Evolutionary conservation across 2,329 filamentous ascomycete genomes (phyloP), one percentile per base, ranked within the genome.

Genomic region (Coniochaeta hoffmannii): DNA sequence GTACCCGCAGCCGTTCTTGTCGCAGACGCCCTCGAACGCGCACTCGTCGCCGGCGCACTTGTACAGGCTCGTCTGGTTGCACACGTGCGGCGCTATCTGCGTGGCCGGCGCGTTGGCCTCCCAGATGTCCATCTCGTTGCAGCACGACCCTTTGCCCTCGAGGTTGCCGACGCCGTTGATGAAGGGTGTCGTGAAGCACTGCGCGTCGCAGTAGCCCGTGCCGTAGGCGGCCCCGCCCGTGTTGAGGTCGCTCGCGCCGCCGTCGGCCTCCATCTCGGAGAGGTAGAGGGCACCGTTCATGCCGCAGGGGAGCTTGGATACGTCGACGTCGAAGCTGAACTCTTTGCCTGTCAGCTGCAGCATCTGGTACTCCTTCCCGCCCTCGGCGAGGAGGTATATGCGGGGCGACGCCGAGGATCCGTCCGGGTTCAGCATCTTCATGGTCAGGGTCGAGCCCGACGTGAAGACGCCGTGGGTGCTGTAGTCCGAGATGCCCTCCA

Each of bases 221-320:
- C 80, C 80, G 60, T 80, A 81, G 54, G 75, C 70, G 28, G 80
- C 80, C 57, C 80, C 80, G 49, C 75, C 80, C 54, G 74, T 73
- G 69, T 79, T 80, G 56, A 61, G 71, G 0, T 71, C 59, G 66
- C 74, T 78, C 59, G 31, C 34, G 17, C 50, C 85, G 61, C 86
- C 87, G 62, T 85, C 80, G 7, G 74, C 71, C 11, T 80, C 76
- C 74, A 76, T 76, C 66, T 76, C 72, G 28, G 79, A 74, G 35
- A 86, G 77, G 71, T 86, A 86, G 34, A 86, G 68, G 14, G 83
- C 83, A 54, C 81, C 82, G 68, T 87, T 86, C 61, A 86, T 69
- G 58, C 84, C 84, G 63, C 84, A 87, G 44, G 79, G 77, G 26
- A 86, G 72, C 58, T 77, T 75, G 36, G 81, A 82, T 44, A 83